Conservation (phyloP, 1,139 yeast genomes). For the Kodamaea ohmeri region DNA sequence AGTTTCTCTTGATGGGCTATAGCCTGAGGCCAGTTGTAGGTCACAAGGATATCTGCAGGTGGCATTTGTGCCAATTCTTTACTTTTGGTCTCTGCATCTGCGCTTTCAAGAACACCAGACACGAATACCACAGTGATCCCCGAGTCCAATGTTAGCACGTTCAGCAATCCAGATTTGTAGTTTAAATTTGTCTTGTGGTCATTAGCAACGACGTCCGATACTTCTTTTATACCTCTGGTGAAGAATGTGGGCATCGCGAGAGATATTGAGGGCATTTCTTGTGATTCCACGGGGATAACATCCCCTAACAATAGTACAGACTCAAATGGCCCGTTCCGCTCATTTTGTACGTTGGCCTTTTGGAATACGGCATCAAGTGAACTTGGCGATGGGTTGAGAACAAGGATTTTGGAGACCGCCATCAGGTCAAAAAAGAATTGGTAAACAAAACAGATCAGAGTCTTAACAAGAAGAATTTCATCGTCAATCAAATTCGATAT, state of each 20-base stretch:
- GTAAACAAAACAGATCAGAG: conserved; percentile 1
- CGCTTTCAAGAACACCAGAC: conserved; percentile 3
- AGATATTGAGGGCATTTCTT: conserved; percentile 18
- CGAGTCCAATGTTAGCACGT: conserved; percentile 37
- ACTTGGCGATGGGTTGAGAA: conserved; percentile 47
- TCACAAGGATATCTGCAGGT: conserved; percentile 31
- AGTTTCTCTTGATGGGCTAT: conserved; percentile 43
- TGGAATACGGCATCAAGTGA: conserved; percentile 40
- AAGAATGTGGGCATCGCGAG: conserved; percentile 32
- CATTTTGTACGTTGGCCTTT: conserved; percentile 49
- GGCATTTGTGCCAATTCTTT: not conserved
- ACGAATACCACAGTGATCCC: conserved; percentile 35
- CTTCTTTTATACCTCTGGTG: conserved; percentile 23
- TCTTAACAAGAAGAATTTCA: too few relatives aligned
- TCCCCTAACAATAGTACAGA: conserved; percentile 54
- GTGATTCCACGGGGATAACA: conserved; percentile 22
- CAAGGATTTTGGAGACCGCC: conserved; percentile 32
- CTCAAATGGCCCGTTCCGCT: conserved; percentile 65
- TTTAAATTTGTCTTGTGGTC: conserved; percentile 25
- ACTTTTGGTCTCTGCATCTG: not conserved
- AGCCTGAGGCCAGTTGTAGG: conserved; percentile 59
- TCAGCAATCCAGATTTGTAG: conserved; percentile 23
- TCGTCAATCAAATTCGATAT: too few relatives aligned
- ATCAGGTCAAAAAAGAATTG: not conserved
- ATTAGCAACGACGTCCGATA: conserved; percentile 4